Base-by-base conservation (phyloP, 164 flowering plant genomes). In the Cinnamomum micranthum region DNA sequence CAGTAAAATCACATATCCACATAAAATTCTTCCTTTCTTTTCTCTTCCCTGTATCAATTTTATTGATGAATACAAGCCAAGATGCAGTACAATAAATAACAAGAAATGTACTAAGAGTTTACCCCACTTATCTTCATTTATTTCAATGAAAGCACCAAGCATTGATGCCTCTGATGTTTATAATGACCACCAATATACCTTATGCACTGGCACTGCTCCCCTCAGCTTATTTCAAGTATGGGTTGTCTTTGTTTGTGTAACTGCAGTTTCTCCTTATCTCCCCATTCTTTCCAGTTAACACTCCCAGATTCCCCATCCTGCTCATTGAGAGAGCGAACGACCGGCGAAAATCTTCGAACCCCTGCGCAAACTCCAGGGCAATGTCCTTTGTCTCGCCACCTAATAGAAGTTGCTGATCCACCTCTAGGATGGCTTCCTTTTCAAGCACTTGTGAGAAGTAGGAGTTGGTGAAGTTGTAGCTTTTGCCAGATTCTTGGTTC, bases 181-280 rank as follows among this genome's bases (percentile, higher is more conserved):
- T 60, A 70, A 70, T 70, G 72, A 25, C 62, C 33, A 70, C 47
- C 47, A 41, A 41, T 41, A 41, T 41, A 41, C 11, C 47, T 41
- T 7, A 41, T 41, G 47, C 47, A 70, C 51, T 64, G 25, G 25
- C 25, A 24, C 25, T 24, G 25, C 33, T 25, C 33, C 27, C 23
- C 13, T 25, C 67, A 24, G 5, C 35, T 59, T 74, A 47, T 55
- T 77, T 80, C 55, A 47, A 50, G 14, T 70, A 19, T 19, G 83
- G 85, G 73, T 83, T 77, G 33, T 84, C 70, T 70, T 69, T 74
- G 71, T 90, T 90, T 0, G 80, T 76, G 15, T 17, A 71, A 6
- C 86, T 76, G 79, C 97, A 92, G 68, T 87, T 52, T 65, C 24
- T 71, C 3, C 97, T 84, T 35, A 91, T 91, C 82, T 92, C 92